phyloP scores from a whole-genome alignment of 129 eudicot genomes.

The Saposhnikovia divaricata region DNA sequence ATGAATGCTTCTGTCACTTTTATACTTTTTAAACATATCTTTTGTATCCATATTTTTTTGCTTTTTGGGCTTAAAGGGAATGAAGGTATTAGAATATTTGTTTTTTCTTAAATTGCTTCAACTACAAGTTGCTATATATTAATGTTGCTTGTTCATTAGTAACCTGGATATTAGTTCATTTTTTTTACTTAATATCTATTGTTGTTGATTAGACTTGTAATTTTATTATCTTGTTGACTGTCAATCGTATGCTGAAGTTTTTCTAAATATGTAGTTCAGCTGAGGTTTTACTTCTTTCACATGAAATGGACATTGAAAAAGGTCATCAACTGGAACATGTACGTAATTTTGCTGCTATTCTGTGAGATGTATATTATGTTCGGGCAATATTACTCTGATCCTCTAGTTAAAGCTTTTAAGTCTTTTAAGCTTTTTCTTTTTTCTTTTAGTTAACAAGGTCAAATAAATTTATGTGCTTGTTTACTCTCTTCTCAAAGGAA shows the following conservation, averaged over 20 bases:
- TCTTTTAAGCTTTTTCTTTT: neutral
- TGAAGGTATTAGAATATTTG: neutral
- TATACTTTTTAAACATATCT: neutral
- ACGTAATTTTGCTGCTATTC: slow-evolving; percentile 20
- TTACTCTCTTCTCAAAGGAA: slow-evolving; percentile 29
- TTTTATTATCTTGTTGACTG: slow-evolving; percentile 14
- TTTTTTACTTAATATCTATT: neutral
- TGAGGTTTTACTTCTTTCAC: slow-evolving; percentile 54
- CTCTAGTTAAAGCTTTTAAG: neutral
- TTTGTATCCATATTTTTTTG: neutral
- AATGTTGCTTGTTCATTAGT: neutral
- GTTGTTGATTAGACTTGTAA: slow-evolving; percentile 13
- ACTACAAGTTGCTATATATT: neutral
- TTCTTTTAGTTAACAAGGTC: neutral
- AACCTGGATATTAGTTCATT: neutral
- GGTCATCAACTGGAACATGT: slow-evolving; percentile 30
- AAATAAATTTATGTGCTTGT: neutral
- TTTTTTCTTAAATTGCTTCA: neutral
- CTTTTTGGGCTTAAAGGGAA: neutral
- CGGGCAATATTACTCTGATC: neutral
- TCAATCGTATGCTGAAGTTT: neutral
- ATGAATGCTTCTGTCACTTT: neutral
- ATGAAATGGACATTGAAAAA: slow-evolving; percentile 37
- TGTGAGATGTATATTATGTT: neutral
- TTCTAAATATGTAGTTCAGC: slow-evolving; percentile 31